A percentile compares a stretch with the other conserved stretches of the same genome.
Conservation (phyloP, 192 early-diverging fungal species). For the Mycoemilia scoparia region DNA sequence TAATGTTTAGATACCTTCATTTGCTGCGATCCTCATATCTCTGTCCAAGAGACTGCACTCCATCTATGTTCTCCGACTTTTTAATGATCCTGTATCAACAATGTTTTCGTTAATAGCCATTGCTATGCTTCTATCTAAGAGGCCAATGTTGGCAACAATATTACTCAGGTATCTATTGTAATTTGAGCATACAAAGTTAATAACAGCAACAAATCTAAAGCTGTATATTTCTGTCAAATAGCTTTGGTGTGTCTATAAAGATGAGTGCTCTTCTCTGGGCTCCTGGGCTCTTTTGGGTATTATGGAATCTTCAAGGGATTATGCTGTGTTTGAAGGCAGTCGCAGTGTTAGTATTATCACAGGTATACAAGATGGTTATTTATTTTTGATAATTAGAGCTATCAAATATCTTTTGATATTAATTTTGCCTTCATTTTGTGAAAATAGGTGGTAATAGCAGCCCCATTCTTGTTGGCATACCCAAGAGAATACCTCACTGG, state of each 20-base stretch:
- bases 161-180: too few species aligned
- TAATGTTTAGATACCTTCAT: conserved; percentile 36
- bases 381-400: conserved; percentile 2
- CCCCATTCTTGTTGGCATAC: conserved; percentile 38
- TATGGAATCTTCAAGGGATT: too few species aligned
- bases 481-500: conserved; percentile 46
- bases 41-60: conserved; percentile 82
- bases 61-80: conserved; percentile 76
- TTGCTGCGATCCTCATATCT: conserved; percentile 38
- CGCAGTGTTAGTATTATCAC: too few species aligned
- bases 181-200: conserved; percentile 1
- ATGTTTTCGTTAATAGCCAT: conserved; percentile 53
- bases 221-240: conserved; percentile 17
- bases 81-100: conserved; percentile 89
- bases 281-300: conserved; percentile 57
- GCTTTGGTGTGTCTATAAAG: conserved; percentile 71
- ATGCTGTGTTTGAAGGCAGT: too few species aligned
- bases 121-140: conserved; percentile 35
- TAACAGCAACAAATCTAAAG: background rate
- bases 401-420: too few species aligned
- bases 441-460: conserved; percentile 32
- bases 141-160: conserved; percentile 23
- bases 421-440: conserved; percentile 1
- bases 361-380: too few species aligned
- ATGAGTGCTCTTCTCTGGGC: conserved; percentile 90